These are phyloP conservation scores for Lentinus brumalis DNA, from an alignment of 768 basidiomycete species.

Conservation along the genomic window DNA sequence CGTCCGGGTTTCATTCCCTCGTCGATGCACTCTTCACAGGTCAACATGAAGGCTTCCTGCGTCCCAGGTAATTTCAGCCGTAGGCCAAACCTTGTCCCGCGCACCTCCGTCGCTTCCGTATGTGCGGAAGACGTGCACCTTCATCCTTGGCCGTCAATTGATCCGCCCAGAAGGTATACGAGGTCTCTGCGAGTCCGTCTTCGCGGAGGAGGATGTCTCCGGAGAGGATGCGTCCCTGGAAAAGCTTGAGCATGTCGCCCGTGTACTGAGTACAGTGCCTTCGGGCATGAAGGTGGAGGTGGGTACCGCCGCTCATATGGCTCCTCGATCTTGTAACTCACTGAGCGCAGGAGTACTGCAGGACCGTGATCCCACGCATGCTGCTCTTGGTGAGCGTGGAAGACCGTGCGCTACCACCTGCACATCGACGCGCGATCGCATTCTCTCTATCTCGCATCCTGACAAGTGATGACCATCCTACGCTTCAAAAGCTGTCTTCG, in stretches of 20 bases:
- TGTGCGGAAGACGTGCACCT: slow-evolving; percentile 58
- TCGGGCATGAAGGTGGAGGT: slow-evolving; percentile 57
- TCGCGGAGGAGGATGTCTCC: slow-evolving; percentile 57
- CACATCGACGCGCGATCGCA: slow-evolving; percentile 62
- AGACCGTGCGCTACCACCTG: slow-evolving; percentile 36
- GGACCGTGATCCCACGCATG: slow-evolving; percentile 54
- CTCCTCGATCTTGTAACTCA: background rate
- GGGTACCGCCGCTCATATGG: slow-evolving; percentile 19
- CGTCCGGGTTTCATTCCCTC: slow-evolving; percentile 29
- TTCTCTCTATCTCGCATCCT: slow-evolving; percentile 72
- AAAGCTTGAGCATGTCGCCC: slow-evolving; percentile 73
- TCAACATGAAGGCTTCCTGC: slow-evolving; percentile 54
- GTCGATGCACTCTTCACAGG: background rate
- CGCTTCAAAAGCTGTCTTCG: slow-evolving; percentile 33
- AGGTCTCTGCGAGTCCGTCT: slow-evolving; percentile 68
- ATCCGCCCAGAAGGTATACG: slow-evolving; percentile 69
- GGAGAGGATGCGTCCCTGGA: slow-evolving; percentile 58
- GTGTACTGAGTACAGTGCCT: slow-evolving; percentile 66
- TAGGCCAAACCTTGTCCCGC: slow-evolving; percentile 60
- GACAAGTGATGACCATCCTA: slow-evolving; percentile 34
- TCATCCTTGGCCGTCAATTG: slow-evolving; percentile 71
- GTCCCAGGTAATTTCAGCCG: slow-evolving; percentile 62
- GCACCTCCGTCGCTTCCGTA: slow-evolving; percentile 45
- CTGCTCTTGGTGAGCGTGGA: slow-evolving; percentile 48
- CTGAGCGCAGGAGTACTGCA: slow-evolving; percentile 59